Evolutionary conservation across 345 rosid genomes (phyloP).

Genomic region (Populus pruinosa): DNA sequence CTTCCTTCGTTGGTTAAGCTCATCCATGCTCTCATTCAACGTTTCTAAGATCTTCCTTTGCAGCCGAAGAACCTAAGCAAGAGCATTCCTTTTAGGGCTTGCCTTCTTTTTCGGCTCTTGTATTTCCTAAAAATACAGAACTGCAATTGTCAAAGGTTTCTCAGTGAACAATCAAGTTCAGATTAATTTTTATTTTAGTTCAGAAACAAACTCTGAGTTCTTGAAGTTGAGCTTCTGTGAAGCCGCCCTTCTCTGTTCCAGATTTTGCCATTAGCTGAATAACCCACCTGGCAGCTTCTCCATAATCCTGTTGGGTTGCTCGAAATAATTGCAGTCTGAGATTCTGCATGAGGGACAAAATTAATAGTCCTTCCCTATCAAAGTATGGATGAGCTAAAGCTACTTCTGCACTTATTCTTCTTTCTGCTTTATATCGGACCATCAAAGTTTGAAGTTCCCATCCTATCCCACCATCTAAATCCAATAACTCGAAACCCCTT

Average conservation of each 20-base stretch:
- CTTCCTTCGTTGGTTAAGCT: constrained; percentile 60
- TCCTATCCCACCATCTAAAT: constrained; percentile 80
- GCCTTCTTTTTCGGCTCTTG: constrained; percentile 56
- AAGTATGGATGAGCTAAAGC: constrained; percentile 92
- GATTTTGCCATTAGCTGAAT: constrained; percentile 83
- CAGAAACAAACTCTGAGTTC: constrained; percentile 56
- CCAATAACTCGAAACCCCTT: constrained; percentile 72
- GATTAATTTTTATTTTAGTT: not conserved
- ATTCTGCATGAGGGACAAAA: constrained; percentile 80
- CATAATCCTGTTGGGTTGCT: constrained; percentile 85
- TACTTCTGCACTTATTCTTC: constrained; percentile 80
- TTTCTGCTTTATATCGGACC: constrained; percentile 87
- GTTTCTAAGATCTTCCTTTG: constrained; percentile 74
- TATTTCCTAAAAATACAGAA: constrained; percentile 45
- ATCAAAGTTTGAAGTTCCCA: constrained; percentile 95
- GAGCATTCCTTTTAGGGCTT: constrained; percentile 59
- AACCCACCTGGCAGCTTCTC: constrained; percentile 76
- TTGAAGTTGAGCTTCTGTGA: constrained; percentile 92
- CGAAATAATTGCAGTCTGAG: constrained; percentile 68
- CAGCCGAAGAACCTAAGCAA: constrained; percentile 70
- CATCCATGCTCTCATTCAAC: constrained; percentile 72
- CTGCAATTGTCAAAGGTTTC: not conserved
- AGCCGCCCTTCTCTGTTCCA: constrained; percentile 87
- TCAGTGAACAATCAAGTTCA: not conserved
- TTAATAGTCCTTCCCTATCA: constrained; percentile 68